phyloP scores from a whole-genome alignment of 2,329 filamentous ascomycete genomes.

The Aspergillus proliferans region DNA sequence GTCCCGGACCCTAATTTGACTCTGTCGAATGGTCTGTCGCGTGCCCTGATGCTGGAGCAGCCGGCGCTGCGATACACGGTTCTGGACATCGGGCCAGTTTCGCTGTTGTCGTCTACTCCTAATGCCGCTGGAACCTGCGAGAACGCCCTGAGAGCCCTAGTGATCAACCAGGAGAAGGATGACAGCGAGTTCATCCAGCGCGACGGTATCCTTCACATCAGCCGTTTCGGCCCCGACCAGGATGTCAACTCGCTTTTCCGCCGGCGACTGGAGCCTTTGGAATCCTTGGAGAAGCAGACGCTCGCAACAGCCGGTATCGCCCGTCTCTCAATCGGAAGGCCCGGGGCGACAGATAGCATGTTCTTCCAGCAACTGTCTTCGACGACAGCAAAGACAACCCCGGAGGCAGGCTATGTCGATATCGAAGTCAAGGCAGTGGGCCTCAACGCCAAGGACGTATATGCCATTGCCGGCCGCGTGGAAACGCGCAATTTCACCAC shows the following conservation, averaged over 20 bases:
- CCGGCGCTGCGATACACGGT: conserved; percentile 4
- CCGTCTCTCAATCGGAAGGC: background rate
- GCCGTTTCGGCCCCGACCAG: conserved; percentile 9
- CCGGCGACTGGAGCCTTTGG: background rate
- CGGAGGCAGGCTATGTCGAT: conserved; percentile 3
- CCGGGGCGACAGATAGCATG: background rate
- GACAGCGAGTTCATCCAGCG: conserved; percentile 6
- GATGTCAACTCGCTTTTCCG: conserved; percentile 7
- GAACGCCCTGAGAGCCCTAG: background rate
- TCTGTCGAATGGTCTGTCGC: conserved; percentile 2
- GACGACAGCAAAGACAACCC: background rate
- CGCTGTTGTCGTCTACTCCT: background rate
- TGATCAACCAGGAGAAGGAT: background rate
- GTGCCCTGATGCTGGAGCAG: conserved; percentile 8
- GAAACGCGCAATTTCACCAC: background rate
- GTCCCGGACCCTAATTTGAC: conserved; percentile 5
- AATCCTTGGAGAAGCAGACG: background rate
- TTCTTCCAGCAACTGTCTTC: background rate
- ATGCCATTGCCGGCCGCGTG: conserved; percentile 6
- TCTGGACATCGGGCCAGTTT: too few relatives aligned
- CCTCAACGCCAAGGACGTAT: conserved; percentile 12
- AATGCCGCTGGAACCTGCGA: conserved; percentile 1
- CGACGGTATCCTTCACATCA: conserved; percentile 6
- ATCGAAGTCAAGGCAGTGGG: conserved; percentile 9
- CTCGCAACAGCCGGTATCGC: background rate